Percentiles rank a stretch among this genome's conserved stretches.
These are phyloP conservation scores for Linnemannia zychae DNA, from an alignment of 192 early-diverging fungal genomes.

Conservation along the genomic window DNA sequence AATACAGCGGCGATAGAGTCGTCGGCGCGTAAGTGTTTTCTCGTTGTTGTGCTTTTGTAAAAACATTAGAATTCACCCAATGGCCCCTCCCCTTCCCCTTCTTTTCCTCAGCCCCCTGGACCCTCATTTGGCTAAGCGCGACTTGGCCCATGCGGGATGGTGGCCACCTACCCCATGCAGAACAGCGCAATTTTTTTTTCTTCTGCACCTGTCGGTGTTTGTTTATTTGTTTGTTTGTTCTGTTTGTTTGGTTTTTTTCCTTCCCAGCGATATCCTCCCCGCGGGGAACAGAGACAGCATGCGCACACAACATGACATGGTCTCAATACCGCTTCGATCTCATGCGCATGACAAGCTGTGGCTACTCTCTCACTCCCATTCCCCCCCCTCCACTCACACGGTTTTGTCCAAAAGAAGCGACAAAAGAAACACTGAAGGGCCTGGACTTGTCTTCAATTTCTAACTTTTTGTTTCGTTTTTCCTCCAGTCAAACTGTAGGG, in stretches of 20 bases:
- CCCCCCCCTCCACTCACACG: too few relatives aligned
- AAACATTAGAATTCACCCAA: background rate
- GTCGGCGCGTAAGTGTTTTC: constrained; percentile 29
- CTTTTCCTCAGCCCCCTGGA: background rate
- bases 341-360: constrained; percentile 12
- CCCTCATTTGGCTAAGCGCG: constrained; percentile 2
- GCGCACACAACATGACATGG: background rate
- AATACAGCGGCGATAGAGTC: constrained; percentile 47
- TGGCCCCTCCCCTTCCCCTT: background rate
- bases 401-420: background rate
- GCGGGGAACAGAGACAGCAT: background rate
- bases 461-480: background rate
- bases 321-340: background rate
- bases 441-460: background rate
- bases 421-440: background rate
- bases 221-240: background rate
- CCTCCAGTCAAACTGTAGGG: constrained; percentile 57
- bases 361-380: background rate
- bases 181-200: background rate
- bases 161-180: background rate
- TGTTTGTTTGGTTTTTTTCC: background rate
- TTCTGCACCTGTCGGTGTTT: background rate
- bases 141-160: constrained; percentile 24
- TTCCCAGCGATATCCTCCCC: background rate
- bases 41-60: too few relatives aligned